Evolutionary conservation across 2,329 filamentous ascomycete species (phyloP).

Genomic region (Arthrobotrys sphaeroides): DNA sequence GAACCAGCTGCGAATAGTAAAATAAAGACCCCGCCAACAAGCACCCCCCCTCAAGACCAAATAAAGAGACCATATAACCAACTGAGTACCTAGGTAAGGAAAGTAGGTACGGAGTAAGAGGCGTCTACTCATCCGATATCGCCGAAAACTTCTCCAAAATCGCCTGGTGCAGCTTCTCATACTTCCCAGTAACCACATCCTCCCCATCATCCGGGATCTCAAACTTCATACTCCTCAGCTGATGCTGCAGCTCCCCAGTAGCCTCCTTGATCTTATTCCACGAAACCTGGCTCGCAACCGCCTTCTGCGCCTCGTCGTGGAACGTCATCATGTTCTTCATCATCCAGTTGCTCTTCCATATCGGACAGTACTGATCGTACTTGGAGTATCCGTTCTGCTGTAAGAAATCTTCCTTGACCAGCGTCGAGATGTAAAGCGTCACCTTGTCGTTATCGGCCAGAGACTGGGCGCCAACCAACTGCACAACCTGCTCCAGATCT

Average conservation of each 20-base stretch:
- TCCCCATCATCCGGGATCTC: conserved; percentile 84
- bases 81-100: too few relatives aligned
- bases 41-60: conserved; percentile 13
- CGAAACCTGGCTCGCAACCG: conserved; percentile 84
- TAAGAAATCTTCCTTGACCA: conserved; percentile 98
- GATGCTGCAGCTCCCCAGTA: conserved; percentile 83
- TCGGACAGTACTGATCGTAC: conserved; percentile 98
- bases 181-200: conserved; percentile 75
- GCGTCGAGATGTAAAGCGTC: conserved; percentile 86
- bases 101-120: background rate
- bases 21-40: background rate
- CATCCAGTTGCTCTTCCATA: conserved; percentile 99
- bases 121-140: conserved; percentile 85
- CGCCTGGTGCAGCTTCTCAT: conserved; percentile 87
- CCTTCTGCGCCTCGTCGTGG: conserved; percentile 97
- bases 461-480: conserved; percentile 96
- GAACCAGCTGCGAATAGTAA: conserved; percentile 23
- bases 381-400: conserved; percentile 99
- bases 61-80: conserved; percentile 22
- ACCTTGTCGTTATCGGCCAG: conserved; percentile 98
- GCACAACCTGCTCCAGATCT: conserved; percentile 97
- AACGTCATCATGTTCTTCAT: conserved; percentile 99
- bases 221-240: conserved; percentile 94
- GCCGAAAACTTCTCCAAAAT: conserved; percentile 98
- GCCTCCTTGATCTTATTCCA: conserved; percentile 94